Conservation (phyloP, 148 eudicot genomes). For the Amaranthus palmeri region DNA sequence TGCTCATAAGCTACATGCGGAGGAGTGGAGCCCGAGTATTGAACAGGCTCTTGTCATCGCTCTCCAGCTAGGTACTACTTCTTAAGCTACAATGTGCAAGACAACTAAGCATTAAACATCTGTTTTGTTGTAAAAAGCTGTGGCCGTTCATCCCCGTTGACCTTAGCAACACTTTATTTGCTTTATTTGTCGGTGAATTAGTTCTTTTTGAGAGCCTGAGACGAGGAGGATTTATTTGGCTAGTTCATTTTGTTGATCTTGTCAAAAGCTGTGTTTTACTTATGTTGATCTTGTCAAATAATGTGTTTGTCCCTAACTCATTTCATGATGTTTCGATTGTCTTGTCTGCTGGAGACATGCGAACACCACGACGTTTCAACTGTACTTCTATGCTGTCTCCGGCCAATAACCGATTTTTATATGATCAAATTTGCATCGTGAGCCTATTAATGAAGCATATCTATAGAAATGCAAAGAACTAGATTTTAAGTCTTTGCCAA, state of each 20-base stretch:
- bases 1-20: constrained; percentile 74
- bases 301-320: no score
- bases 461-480: no score
- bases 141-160: neutral
- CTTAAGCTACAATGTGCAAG: neutral
- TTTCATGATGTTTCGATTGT: no score
- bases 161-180: neutral
- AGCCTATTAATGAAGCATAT: no score
- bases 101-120: neutral
- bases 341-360: no score
- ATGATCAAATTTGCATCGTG: no score
- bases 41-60: constrained; percentile 49
- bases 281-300: no score
- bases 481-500: no score
- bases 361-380: no score
- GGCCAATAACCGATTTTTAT: no score
- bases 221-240: neutral
- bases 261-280: no score
- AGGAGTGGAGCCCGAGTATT: constrained; percentile 76
- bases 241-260: neutral
- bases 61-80: constrained; percentile 49
- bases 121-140: neutral
- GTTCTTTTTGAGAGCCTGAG: neutral
- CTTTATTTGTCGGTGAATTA: neutral
- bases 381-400: no score